These are phyloP conservation scores for Aspergillus viridinutans DNA, from an alignment of 2,329 filamentous ascomycete species.

Conservation along the genomic window DNA sequence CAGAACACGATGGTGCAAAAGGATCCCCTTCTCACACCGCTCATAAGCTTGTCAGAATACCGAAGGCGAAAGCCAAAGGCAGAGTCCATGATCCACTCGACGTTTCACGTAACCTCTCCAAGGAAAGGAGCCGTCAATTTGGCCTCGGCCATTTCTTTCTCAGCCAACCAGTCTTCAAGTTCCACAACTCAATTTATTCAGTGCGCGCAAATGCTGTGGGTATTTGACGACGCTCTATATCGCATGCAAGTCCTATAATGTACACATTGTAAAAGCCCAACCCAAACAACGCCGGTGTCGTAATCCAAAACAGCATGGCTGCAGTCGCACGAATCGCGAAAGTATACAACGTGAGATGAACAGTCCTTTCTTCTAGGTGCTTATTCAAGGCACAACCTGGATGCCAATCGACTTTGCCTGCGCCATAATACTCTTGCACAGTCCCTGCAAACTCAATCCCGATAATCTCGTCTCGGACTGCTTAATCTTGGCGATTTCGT, in stretches of 20 bases:
- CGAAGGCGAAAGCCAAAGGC: too few relatives aligned
- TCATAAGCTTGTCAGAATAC: too few relatives aligned
- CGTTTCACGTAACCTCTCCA: too few relatives aligned
- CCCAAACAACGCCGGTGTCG: slow-evolving; percentile 23
- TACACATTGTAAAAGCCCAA: slow-evolving; percentile 22
- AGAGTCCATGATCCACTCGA: too few relatives aligned
- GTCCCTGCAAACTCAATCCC: slow-evolving; percentile 63
- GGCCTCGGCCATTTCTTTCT: too few relatives aligned
- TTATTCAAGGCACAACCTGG: slow-evolving; percentile 58
- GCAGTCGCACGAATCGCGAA: slow-evolving; percentile 10
- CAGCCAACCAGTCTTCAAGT: neutral
- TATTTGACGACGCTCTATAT: slow-evolving; percentile 19
- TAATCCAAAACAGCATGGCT: slow-evolving; percentile 12
- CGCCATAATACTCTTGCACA: slow-evolving; percentile 70
- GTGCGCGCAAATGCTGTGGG: slow-evolving; percentile 10
- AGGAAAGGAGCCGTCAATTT: too few relatives aligned
- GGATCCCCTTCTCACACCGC: too few relatives aligned
- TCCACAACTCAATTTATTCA: neutral
- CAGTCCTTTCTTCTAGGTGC: slow-evolving; percentile 1
- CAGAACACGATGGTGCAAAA: too few relatives aligned
- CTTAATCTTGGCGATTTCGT: slow-evolving; percentile 98
- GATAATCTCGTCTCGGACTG: slow-evolving; percentile 70
- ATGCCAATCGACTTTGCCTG: slow-evolving; percentile 74
- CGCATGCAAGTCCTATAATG: slow-evolving; percentile 22
- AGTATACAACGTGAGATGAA: slow-evolving; percentile 8